Evolutionary conservation across 2,329 filamentous ascomycete genomes (phyloP).

Genomic region (Seiridium cupressi): DNA sequence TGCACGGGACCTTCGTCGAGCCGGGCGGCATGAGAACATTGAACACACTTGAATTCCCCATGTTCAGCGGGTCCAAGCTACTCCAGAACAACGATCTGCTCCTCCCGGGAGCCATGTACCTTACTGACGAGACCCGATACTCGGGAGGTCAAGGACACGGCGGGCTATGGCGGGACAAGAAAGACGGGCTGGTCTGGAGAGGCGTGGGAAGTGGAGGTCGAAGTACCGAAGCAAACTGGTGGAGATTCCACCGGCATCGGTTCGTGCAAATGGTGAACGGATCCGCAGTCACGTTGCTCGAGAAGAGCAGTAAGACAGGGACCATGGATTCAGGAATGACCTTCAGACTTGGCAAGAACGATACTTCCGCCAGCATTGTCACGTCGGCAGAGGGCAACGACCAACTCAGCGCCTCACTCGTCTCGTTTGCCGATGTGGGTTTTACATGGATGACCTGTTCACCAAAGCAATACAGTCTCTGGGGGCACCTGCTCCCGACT

Average conservation of each 20-base stretch:
- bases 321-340: slow-evolving; percentile 36
- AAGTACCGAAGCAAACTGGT: slow-evolving; percentile 56
- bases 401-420: slow-evolving; percentile 22
- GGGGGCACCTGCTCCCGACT: neutral
- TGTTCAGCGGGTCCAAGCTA: slow-evolving; percentile 60
- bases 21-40: slow-evolving; percentile 46
- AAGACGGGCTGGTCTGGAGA: slow-evolving; percentile 58
- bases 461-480: slow-evolving; percentile 9
- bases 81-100: slow-evolving; percentile 60
- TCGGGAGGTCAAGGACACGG: slow-evolving; percentile 55
- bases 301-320: slow-evolving; percentile 47
- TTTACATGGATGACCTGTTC: slow-evolving; percentile 28
- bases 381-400: slow-evolving; percentile 22
- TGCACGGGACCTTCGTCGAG: slow-evolving; percentile 55
- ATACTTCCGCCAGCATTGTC: slow-evolving; percentile 40
- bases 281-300: slow-evolving; percentile 51
- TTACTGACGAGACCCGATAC: slow-evolving; percentile 56
- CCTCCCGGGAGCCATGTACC: slow-evolving; percentile 63
- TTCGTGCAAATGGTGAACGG: slow-evolving; percentile 69
- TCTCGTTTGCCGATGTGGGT: slow-evolving; percentile 21
- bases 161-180: slow-evolving; percentile 56
- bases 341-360: too few relatives aligned
- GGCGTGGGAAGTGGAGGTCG: slow-evolving; percentile 63
- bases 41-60: slow-evolving; percentile 47
- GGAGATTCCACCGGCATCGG: slow-evolving; percentile 68